Base-by-base conservation (phyloP, 176 grass and related monocot species). In the Oryza longistaminata region DNA sequence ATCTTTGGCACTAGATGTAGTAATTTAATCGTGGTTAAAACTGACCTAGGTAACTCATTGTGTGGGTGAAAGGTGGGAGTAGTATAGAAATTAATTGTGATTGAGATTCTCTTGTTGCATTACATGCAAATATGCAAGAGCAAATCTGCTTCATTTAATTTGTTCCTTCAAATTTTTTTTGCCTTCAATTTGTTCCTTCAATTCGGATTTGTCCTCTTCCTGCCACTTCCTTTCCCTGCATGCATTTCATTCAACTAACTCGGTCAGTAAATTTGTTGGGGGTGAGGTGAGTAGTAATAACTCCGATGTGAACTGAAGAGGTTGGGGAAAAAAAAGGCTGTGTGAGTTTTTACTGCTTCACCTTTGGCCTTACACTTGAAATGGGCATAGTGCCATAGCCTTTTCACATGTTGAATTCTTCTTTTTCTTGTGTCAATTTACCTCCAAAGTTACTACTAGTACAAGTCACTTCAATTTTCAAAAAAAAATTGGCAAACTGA, bases 181-280 rank as follows among this genome's bases (percentile, higher is more conserved):
- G 34, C 34, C 34, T 35, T 35, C 34, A 43, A 68, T 50, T 31
- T 72, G 13, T 70, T 27, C 29, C 64, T 29, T 25, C 86, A 73
- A 73, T 73, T 73, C 66, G 24, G 25, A 39, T 70, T 75, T 89
- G 76, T 80, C 82, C 43, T 85, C 15, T 85, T 76, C 37, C 64
- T 76, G 77, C 71, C 29, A 26, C 19, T 26, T 50, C 19, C 66
- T 58, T 64, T 8, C 13, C 49, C 77, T 27, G 58, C n/a, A 24
- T 62, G 58, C 45, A 31, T 74, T 70, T 71, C 52, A 13, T 21
- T 81, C 55, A 72, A 73, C 66, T 66, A 82, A 80, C 79, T 66
- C 11, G 80, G 27, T 67, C 68, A 52, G 80, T 66, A 40, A 40
- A 13, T 43, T 72, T 78, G 50, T 58, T 84, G 68, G 69, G 81